Base-by-base conservation (phyloP, 306 rosid genomes). In the Macrotyloma uniflorum region DNA sequence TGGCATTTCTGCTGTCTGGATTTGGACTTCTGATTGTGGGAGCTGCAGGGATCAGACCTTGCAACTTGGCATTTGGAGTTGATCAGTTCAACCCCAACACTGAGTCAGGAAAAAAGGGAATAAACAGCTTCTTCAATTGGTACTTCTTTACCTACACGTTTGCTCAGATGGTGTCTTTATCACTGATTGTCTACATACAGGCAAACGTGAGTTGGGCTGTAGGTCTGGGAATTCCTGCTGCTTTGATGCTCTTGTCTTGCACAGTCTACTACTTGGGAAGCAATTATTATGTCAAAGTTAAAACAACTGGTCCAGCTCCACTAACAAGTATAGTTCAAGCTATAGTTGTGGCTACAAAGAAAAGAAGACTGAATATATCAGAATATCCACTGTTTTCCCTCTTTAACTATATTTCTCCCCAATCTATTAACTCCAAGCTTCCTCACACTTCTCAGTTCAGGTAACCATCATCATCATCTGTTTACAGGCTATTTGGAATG, bases 51-150 rank as follows among this genome's bases (percentile, higher is more conserved):
- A 82, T 94, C 46, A 33, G 98, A 47, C 98, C 98, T 1, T 94
- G 98, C 82, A 94, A 92, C 86, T 79, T 94, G 59, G 97, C 97
- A 16, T 94, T 92, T 70, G 98, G 98, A 45, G 97, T 88, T 3
- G 98, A 94, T 82, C 98, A 94, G 77, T 94, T 90, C 83, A 79
- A 94, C 61, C 97, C 93, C 8, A 88, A 85, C 0, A 89, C 97
- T 4, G 97, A 92, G 13, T 74, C 96, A 10, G 97, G 98, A 6
- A 92, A 89, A 75, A 89, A 79, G 32, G 98, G 97, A 15, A 85
- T 94, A 46, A 89, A 89, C 24, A 92, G 97, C 77, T 94, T 94
- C 88, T 90, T 94, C 92, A 94, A 94, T 82, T 94, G 97, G 98
- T 94, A 92, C 58, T 89, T 90, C 63, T 87, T 92, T 72, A 88